These are phyloP conservation scores for Entoloma clypeatum DNA, from an alignment of 1,284 basidiomycete genomes.

Conservation along the genomic window DNA sequence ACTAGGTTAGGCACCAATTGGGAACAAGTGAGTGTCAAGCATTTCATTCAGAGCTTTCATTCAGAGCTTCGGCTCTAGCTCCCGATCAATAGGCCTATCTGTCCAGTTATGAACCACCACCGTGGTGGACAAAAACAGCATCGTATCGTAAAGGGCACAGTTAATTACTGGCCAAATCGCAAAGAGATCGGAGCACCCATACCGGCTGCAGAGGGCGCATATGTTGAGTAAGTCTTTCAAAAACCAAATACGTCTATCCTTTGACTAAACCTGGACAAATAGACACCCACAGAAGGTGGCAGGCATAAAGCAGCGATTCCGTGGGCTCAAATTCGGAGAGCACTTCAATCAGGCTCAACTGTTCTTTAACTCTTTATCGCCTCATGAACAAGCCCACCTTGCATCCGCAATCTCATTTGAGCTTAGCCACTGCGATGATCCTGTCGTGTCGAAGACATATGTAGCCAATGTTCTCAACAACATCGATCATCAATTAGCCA, in stretches of 20 bases:
- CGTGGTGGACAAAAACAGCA: slow-evolving; percentile 63
- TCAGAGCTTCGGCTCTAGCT: slow-evolving; percentile 41
- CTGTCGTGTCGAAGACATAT: slow-evolving; percentile 63
- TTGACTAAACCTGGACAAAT: neutral
- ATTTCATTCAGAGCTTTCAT: neutral
- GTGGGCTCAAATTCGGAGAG: slow-evolving; percentile 71
- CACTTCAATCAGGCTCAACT: slow-evolving; percentile 69
- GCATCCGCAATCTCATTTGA: slow-evolving; percentile 71
- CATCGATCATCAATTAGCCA: slow-evolving; percentile 68
- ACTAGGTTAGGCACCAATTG: slow-evolving; percentile 72
- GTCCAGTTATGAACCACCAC: slow-evolving; percentile 72
- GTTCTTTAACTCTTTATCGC: slow-evolving; percentile 74
- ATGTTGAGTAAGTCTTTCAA: slow-evolving; percentile 43
- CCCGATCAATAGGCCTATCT: slow-evolving; percentile 80
- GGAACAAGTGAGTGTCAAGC: slow-evolving; percentile 44
- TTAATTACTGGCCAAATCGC: slow-evolving; percentile 80
- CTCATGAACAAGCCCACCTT: slow-evolving; percentile 66
- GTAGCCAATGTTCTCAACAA: slow-evolving; percentile 57
- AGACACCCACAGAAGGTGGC: slow-evolving; percentile 48
- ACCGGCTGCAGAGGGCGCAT: slow-evolving; percentile 51
- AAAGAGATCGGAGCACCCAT: slow-evolving; percentile 50
- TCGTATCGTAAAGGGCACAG: slow-evolving; percentile 53
- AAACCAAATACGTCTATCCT: neutral
- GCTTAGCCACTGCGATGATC: slow-evolving; percentile 75
- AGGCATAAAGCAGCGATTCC: slow-evolving; percentile 67